Conservation (phyloP, 75 land plant species). For the Larix kaempferi region DNA sequence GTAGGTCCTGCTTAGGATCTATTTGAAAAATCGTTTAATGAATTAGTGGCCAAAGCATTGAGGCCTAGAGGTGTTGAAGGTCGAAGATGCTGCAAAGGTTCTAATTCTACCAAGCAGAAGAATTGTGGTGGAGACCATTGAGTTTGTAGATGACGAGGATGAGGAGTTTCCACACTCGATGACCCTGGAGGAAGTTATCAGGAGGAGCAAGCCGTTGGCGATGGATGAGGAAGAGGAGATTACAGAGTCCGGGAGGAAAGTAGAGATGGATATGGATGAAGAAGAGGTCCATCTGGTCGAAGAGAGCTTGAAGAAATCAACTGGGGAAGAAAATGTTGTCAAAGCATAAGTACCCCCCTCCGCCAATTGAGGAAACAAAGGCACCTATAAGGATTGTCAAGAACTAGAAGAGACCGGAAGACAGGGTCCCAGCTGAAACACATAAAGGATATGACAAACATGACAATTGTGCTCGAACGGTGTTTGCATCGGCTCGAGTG, state of each 20-base stretch:
- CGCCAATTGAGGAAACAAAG: constrained; percentile 53
- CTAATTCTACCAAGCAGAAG: no score
- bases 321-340: constrained; percentile 31
- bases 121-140: constrained; percentile 91
- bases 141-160: constrained; percentile 96
- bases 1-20: no score
- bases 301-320: constrained; percentile 82
- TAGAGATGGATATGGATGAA: constrained; percentile 99
- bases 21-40: no score
- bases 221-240: constrained; percentile 43
- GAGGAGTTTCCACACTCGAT: constrained; percentile 88
- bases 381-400: constrained; percentile 79
- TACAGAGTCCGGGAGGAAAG: constrained; percentile 67
- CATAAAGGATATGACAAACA: constrained; percentile 39
- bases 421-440: constrained; percentile 24
- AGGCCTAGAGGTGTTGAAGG: not conserved
- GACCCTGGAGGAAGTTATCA: constrained; percentile 93
- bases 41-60: no score
- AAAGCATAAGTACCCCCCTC: not conserved
- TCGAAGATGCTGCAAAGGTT: not conserved
- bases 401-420: constrained; percentile 59
- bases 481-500: constrained; percentile 90
- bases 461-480: constrained; percentile 78
- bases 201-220: constrained; percentile 72
- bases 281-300: constrained; percentile 94